Evolutionary conservation across 2,329 filamentous ascomycete species (phyloP).

Genomic region (Cytospora piceae): DNA sequence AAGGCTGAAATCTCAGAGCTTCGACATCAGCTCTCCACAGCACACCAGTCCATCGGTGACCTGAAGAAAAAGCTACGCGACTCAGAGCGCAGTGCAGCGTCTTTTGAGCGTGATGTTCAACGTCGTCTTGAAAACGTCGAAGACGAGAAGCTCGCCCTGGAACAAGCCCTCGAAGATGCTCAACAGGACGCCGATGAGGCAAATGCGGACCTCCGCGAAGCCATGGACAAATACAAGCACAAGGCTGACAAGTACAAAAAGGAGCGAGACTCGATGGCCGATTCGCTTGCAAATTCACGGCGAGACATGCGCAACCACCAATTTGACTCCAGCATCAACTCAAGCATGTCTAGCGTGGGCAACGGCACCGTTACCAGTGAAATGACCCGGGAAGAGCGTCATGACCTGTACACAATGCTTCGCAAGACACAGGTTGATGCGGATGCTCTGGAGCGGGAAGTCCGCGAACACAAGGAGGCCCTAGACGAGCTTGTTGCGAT

Average conservation of each 20-base stretch:
- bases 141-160: slow-evolving; percentile 61
- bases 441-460: slow-evolving; percentile 72
- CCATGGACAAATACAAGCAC: slow-evolving; percentile 49
- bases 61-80: slow-evolving; percentile 54
- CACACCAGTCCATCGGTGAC: slow-evolving; percentile 63
- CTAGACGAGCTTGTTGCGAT: slow-evolving; percentile 60
- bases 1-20: slow-evolving; percentile 63
- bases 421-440: slow-evolving; percentile 66
- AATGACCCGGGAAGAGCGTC: slow-evolving; percentile 57
- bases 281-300: slow-evolving; percentile 40
- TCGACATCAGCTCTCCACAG: slow-evolving; percentile 62
- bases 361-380: slow-evolving; percentile 37
- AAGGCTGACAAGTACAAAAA: slow-evolving; percentile 56
- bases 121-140: slow-evolving; percentile 59
- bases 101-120: slow-evolving; percentile 53
- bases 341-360: slow-evolving; percentile 36
- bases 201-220: slow-evolving; percentile 47
- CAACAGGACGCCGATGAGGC: slow-evolving; percentile 56
- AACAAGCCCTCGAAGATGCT: slow-evolving; percentile 61
- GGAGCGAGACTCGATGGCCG: slow-evolving; percentile 48
- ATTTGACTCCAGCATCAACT: slow-evolving; percentile 36
- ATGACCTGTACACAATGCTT: slow-evolving; percentile 63
- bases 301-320: slow-evolving; percentile 34
- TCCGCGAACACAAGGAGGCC: slow-evolving; percentile 69
- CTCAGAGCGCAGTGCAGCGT: slow-evolving; percentile 50